Conservation (phyloP, 148 eudicot genomes). For the Mesembryanthemum crystallinum region DNA sequence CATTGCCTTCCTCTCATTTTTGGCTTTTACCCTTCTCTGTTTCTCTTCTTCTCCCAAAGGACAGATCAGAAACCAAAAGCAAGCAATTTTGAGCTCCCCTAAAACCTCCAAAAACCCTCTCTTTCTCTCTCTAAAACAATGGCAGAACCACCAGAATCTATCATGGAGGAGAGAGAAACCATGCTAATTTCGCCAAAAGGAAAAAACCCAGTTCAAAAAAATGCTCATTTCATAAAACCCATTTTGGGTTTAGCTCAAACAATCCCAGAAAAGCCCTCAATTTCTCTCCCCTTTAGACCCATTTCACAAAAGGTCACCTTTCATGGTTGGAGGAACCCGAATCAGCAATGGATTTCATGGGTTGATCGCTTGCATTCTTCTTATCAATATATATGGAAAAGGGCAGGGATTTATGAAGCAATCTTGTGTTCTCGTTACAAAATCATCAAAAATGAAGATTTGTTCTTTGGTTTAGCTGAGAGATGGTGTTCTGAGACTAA, state of each 20-base stretch:
- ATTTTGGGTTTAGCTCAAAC: neutral
- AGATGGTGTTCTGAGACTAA: slow-evolving; percentile 50
- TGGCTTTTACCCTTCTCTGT: no score
- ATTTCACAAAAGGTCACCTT: slow-evolving; percentile 21
- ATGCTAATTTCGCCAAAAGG: slow-evolving; percentile 22
- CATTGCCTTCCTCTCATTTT: neutral
- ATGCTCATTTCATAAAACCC: slow-evolving; percentile 28
- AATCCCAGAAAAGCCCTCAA: slow-evolving; percentile 19
- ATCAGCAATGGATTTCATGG: slow-evolving; percentile 36
- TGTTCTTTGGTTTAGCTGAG: slow-evolving; percentile 39
- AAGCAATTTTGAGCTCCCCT: neutral
- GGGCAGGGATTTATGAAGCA: slow-evolving; percentile 36
- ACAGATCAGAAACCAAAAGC: neutral
- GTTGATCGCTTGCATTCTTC: slow-evolving; percentile 19
- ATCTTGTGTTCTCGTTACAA: slow-evolving; percentile 28
- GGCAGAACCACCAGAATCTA: slow-evolving; percentile 15
- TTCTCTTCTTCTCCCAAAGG: neutral
- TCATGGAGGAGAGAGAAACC: slow-evolving; percentile 24
- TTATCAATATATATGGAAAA: slow-evolving; percentile 29
- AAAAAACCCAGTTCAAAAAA: slow-evolving; percentile 17
- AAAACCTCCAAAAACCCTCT: neutral
- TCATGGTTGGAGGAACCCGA: slow-evolving; percentile 29
- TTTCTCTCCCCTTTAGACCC: slow-evolving; percentile 18
- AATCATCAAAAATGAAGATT: slow-evolving; percentile 26
- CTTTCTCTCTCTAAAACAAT: neutral